A percentile compares a stretch with the other conserved stretches of the same genome.
Conservation (phyloP, 805 yeast genomes). For the Kodamaea sagamina region DNA sequence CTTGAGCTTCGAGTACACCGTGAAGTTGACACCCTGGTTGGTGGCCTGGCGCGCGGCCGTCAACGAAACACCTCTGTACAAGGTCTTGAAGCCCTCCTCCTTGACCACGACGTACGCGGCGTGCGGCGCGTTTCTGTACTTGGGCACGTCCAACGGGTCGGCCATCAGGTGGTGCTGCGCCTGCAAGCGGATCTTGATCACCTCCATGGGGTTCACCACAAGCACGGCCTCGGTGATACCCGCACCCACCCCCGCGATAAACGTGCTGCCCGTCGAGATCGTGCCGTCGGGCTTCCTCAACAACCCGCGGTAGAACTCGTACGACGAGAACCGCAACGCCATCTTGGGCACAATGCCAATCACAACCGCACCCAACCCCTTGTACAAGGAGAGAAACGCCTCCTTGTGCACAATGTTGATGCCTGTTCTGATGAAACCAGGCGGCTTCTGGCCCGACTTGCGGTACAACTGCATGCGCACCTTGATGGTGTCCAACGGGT, state of each 20-base stretch:
- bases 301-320: conserved; percentile 79
- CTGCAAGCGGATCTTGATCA: conserved; percentile 92
- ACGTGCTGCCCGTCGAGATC: conserved; percentile 73
- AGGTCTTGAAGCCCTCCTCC: conserved; percentile 87
- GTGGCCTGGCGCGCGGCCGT: conserved; percentile 98
- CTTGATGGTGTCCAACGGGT: conserved; percentile 96
- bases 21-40: conserved; percentile 97
- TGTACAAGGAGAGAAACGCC: conserved; percentile 82
- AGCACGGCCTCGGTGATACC: conserved; percentile 95
- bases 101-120: conserved; percentile 78
- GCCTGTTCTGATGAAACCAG: conserved; percentile 87
- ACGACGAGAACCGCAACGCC: conserved; percentile 96
- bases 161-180: conserved; percentile 91
- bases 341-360: conserved; percentile 97
- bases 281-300: conserved; percentile 64
- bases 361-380: conserved; percentile 95
- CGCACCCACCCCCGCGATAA: conserved; percentile 94
- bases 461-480: conserved; percentile 94
- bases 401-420: conserved; percentile 73
- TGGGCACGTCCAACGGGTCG: conserved; percentile 78
- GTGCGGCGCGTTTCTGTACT: conserved; percentile 91
- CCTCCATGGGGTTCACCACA: conserved; percentile 97
- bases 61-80: conserved; percentile 91
- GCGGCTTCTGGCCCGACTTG: conserved; percentile 71
- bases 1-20: conserved; percentile 86